Evolutionary conservation across 2,329 filamentous ascomycete species (phyloP), one percentile per base, ranked within the genome.

Genomic region (Dactylellina leptospora): DNA sequence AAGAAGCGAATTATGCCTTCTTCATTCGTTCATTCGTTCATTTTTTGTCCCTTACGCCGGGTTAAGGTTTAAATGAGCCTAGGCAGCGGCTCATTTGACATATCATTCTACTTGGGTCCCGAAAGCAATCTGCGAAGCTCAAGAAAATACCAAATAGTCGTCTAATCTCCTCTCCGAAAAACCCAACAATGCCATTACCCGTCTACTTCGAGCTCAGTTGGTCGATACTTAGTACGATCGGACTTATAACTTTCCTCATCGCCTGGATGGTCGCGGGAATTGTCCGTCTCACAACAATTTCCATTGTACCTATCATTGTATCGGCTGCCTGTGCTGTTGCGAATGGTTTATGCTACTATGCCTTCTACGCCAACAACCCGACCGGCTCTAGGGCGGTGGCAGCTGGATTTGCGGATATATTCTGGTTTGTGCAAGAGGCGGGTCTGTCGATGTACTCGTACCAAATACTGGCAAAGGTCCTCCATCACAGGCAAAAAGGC

Each of bases 401-500:
- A 0, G 81, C 80, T 0, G 78, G 73, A 0, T 78, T 82, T 56
- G 80, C 80, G 1, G 81, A 82, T 59, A 42, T 82, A 1, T 62
- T 78, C 18, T 82, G 81, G 81, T 73, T 82, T 77, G 74, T 82
- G 28, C 81, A 82, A 77, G 81, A 82, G 77, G 81, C 80, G 2
- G 81, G 81, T 0, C 56, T 82, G 27, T 82, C 81, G 0, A 81
- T 83, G 53, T 83, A 82, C 56, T 85, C 84, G 60, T 86, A 84
- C 75, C 80, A 84, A 33, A 84, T 85, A 61, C 79, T 86, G 0
- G 82, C 80, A 13, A 81, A 83, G 25, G 81, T 85, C n/a, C 78
- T 86, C 0, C 81, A 81, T 62, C 10, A 45, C 10, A 75, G 74
- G n/a, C 76, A 76, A 13, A 78, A 78, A 72, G 77, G 80, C 1